Conservation (phyloP, 345 rosid species). For the Populus nigra region DNA sequence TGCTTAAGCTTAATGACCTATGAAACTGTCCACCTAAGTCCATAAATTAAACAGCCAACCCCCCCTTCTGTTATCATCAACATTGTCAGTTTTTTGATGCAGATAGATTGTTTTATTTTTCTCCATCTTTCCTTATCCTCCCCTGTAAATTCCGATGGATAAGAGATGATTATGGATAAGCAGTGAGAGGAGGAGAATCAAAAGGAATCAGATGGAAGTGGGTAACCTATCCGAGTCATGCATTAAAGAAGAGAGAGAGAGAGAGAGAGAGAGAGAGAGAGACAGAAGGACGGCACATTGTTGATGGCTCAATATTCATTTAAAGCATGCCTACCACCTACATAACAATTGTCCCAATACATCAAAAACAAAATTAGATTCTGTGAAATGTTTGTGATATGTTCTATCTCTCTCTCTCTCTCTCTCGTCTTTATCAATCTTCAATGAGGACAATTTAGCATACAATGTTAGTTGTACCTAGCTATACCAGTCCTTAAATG, state of each 20-base stretch:
- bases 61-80: not conserved
- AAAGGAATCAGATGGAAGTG: constrained; percentile 1
- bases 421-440: not conserved
- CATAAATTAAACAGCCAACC: too few species aligned
- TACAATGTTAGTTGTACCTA: too few species aligned
- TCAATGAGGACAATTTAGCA: too few species aligned
- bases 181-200: constrained; percentile 1
- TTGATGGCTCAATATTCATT: not conserved
- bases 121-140: not conserved
- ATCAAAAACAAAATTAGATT: constrained; percentile 15
- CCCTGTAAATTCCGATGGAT: too few species aligned
- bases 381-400: not conserved
- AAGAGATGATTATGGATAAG: constrained; percentile 3
- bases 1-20: too few species aligned
- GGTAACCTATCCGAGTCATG: constrained; percentile 30
- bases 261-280: not conserved
- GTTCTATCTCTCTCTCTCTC: not conserved
- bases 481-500: too few species aligned
- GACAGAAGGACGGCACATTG: not conserved
- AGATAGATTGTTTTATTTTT: not conserved
- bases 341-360: constrained; percentile 19
- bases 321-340: constrained; percentile 21
- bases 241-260: not conserved
- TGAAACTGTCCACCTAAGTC: too few species aligned
- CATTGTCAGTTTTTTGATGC: too few species aligned